These are phyloP conservation scores for Raphidocelis subcapitata DNA, from an alignment of 139 green algal genomes.

Conservation along the genomic window DNA sequence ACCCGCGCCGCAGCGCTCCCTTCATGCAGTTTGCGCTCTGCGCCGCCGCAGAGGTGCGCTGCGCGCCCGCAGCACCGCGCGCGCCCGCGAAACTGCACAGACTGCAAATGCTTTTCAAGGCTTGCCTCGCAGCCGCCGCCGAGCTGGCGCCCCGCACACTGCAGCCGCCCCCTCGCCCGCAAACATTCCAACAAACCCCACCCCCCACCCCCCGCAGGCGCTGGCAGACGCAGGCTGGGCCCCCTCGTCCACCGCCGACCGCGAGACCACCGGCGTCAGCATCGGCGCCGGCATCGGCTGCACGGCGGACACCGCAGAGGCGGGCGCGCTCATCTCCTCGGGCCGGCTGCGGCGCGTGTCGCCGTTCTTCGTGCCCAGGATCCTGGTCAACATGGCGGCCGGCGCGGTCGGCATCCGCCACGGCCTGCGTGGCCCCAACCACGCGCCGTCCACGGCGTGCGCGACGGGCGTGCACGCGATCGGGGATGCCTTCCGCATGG, in stretches of 20 bases:
- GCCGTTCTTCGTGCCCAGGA: constrained; percentile 92
- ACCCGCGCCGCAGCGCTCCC: constrained; percentile 25
- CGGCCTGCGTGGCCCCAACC: constrained; percentile 71
- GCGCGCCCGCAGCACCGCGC: too few species aligned
- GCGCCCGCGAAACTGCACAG: too few species aligned
- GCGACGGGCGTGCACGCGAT: constrained; percentile 92
- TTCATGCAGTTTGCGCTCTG: constrained; percentile 58
- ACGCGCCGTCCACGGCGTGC: constrained; percentile 87
- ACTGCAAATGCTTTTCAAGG: neutral
- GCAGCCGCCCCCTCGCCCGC: too few species aligned
- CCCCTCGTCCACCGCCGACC: constrained; percentile 17
- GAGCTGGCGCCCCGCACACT: too few species aligned
- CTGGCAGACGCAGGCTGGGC: constrained; percentile 18
- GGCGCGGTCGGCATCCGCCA: constrained; percentile 84
- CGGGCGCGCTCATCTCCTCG: constrained; percentile 53
- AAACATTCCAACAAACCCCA: neutral
- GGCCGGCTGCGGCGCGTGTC: constrained; percentile 66
- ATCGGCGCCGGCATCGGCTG: constrained; percentile 91
- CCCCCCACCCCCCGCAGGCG: constrained; percentile 7
- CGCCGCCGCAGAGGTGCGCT: constrained; percentile 57
- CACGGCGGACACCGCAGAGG: constrained; percentile 74
- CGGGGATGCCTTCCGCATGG: constrained; percentile 75
- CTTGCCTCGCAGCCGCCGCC: too few species aligned
- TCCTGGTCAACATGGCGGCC: constrained; percentile 92
- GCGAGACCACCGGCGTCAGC: constrained; percentile 67